Base-by-base conservation (phyloP, 2,329 filamentous ascomycete genomes). In the Fusarium heterosporum region DNA sequence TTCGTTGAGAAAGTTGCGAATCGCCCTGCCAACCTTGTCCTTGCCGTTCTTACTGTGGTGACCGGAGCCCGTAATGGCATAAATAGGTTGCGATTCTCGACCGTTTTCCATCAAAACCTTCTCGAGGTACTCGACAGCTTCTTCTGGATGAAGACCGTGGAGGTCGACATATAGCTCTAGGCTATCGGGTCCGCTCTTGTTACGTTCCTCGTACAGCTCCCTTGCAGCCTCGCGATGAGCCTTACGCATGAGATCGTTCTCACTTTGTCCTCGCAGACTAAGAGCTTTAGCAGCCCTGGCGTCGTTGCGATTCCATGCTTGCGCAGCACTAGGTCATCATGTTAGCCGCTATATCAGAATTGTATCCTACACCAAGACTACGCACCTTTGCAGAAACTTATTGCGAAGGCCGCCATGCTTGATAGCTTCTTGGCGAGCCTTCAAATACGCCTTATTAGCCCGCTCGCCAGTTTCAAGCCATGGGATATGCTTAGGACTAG, bases 31-130 rank as follows among this genome's bases (percentile, higher is more conserved):
- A 34, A 99, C 93, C 80, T 99, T 99, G 79, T 99, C 96, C 78
- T 98, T 98, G 73, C 96, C 95, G 75, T 97, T 97, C 83, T 98
- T 98, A 77, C 93, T 97, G 80, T 99, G 96, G 75, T 98, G 94
- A 5, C 95, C 96, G 1, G 95, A 98, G 42, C 96, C 96, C 2
- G 94, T 97, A 76, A 99, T 98, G 69, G 94, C 94, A 76, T 98
- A 99, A 40, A 99, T 87, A 4, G 95, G 92, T 22, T 89, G 86
- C 34, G 85, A 85, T 70, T 91, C 89, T 68, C 88, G 85, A 68
- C 85, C 86, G 74, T 97, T 96, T 74, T 96, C 93, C 64, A 94
- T 83, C 22, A 99, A 88, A 38, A 96, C 91, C 66, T 90, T 90
- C 78, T 96, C 93, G 6, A 99, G 86, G 73, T 98, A 98, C 68